Base-by-base conservation (phyloP, 108 stramenopile genomes). In the Mayamaea pseudoterrestris region DNA sequence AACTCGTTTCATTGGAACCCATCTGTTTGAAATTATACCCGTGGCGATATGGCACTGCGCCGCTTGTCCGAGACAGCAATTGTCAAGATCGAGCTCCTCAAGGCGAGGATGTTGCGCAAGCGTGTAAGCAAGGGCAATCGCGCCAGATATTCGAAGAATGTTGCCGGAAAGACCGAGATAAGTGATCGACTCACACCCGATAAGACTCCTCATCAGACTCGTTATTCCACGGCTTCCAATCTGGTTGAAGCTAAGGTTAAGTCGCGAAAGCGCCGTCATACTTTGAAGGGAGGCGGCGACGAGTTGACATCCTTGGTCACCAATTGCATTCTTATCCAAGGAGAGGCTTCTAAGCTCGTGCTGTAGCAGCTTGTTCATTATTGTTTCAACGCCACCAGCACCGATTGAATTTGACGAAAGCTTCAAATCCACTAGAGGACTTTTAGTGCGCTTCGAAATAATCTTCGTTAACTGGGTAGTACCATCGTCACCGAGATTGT, bases 11-110 rank as follows among this genome's bases (percentile, higher is more conserved):
- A 91, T 86, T 2, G 83, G 83, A 14, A 91, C 89, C 83, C 83
- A 86, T 23, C 89, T 58, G 60, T 91, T 91, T 22, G 81, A 83
- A 35, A 84, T 83, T 11, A 86, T 80, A 20, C 89, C 89, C 13
- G 89, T 81, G 3, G 76, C 74, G 7, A 91, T 78, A 47, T 91
- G 83, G 53, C 89, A 91, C 47, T 91, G 89, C 9, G 81, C 79
- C 21, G 78, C 81, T 67, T 91, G 83, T 44, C 78, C 83, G 8
- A 87, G 60, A 48, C 90, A 83, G 58, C 90, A 91, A 49, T 91
- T 87, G 57, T 84, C 77, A 1, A 86, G 54, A 44, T 84, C 77
- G 9, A 87, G 68, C 26, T 70, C 66, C 49, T 78, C 80, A 40
- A 86, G 55, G 28, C 84, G 73, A 23, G 84, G 84, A 55, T 91